Base-by-base conservation (phyloP, 1,284 basidiomycete genomes). In the Marasmius fiardii region DNA sequence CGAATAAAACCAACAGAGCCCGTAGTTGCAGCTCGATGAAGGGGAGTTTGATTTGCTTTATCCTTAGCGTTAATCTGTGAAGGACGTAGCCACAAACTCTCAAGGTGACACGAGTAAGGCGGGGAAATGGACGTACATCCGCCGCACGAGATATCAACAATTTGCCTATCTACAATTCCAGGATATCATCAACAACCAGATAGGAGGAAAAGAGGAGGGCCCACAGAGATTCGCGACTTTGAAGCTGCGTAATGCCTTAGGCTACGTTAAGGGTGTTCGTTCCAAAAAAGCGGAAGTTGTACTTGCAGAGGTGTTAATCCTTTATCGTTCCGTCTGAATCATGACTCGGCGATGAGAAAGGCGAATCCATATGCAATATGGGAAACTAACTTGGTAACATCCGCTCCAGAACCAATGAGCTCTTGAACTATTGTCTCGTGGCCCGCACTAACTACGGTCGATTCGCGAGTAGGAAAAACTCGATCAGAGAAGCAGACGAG, bases 21-120 rank as follows among this genome's bases (percentile, higher is more conserved):
- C 7, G 92, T 96, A 1, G 94, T 94, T n/a, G 94, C 92, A 51
- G 95, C 95, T 60, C 95, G 87, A 72, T 97, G 95, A 92, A 98
- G 77, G 51, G 95, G 92, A 51, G 87, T 78, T 73, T 98, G 95
- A 67, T 89, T 92, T 23, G 94, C 93, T 63, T 86, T 88, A 77
- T 98, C 95, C 72, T 84, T 88, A 37, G 88, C 88, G 67, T 97
- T 98, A 73, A 95, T 90, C 93, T 95, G 63, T 51, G 55, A 37
- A n/a, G n/a, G n/a, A 41, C 58, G 28, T 31, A 10, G 43, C 23
- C 54, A 44, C 47, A 50, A 33, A 26, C n/a, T 18, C 26, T 5
- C 10, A 20, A 10, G 20, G 12, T 23, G 47, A 55, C 39, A 49
- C 21, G 20, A 43, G 20, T 37, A 44, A n/a, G n/a, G n/a, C n/a